phyloP scores from a whole-genome alignment of 2,329 filamentous ascomycete species.

The Dichotomopilus funicola region DNA sequence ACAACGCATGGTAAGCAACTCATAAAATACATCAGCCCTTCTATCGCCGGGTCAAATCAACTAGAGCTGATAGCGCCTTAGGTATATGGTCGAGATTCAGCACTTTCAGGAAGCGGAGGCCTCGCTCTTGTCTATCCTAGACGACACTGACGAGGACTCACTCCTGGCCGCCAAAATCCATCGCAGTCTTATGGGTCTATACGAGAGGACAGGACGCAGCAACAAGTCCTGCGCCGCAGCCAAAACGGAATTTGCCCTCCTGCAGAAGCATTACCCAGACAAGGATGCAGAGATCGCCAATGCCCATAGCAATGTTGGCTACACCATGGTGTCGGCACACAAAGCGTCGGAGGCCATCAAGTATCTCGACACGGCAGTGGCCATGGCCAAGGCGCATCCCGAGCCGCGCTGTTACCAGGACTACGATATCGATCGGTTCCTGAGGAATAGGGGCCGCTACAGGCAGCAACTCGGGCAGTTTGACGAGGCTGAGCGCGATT shows the following conservation, averaged over 20 bases:
- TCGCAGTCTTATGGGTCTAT: not conserved
- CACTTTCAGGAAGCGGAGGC: not conserved
- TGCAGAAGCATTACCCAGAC: not conserved
- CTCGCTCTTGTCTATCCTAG: not conserved
- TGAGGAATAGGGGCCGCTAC: not conserved
- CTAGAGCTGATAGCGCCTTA: not conserved
- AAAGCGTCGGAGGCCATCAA: not conserved
- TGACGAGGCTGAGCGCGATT: not conserved
- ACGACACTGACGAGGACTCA: not conserved
- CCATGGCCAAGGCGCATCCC: not conserved
- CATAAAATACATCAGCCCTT: not conserved
- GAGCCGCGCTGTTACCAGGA: not conserved
- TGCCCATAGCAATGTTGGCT: not conserved
- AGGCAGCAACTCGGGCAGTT: not conserved
- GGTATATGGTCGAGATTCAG: not conserved
- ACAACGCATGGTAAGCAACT: not conserved
- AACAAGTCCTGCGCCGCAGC: not conserved
- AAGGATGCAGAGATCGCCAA: not conserved
- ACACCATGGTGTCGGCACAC: not conserved
- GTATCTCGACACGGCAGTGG: not conserved
- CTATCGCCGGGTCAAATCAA: not conserved
- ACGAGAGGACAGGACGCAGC: not conserved
- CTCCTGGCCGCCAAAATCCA: not conserved
- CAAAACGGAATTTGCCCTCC: not conserved
- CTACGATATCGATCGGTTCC: not conserved